A percentile compares a stretch with the other conserved stretches of the same genome.
phyloP scores from a whole-genome alignment of 1,284 basidiomycete species.

The Cutaneotrichosporon sp. region DNA sequence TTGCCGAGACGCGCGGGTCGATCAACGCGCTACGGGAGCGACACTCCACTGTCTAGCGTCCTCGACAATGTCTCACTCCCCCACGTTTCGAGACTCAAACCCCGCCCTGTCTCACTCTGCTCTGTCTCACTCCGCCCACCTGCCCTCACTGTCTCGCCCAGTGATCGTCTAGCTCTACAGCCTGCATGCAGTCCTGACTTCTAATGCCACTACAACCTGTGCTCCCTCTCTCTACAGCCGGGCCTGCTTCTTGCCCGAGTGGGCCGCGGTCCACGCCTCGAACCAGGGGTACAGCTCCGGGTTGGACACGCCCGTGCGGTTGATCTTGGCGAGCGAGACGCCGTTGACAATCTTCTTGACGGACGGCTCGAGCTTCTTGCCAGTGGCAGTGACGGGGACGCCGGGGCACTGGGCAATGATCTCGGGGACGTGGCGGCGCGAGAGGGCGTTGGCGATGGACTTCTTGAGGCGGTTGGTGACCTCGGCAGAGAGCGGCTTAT shows the following conservation, averaged over 20 bases:
- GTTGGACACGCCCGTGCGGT: conserved; percentile 23
- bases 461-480: conserved; percentile 33
- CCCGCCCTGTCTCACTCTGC: no score
- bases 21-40: no score
- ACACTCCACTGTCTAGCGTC: no score
- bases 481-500: conserved; percentile 17
- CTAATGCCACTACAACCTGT: not conserved
- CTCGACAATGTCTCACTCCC: no score
- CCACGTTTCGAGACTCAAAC: no score
- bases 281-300: conserved; percentile 23
- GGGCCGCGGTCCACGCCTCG: conserved; percentile 17
- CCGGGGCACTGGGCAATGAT: conserved; percentile 35
- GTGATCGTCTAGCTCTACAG: not conserved
- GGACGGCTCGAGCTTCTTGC: conserved; percentile 27
- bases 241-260: conserved; percentile 11
- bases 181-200: not conserved
- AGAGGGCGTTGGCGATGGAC: conserved; percentile 33
- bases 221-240: conserved; percentile 1
- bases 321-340: conserved; percentile 21
- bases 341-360: conserved; percentile 29
- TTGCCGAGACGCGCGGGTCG: no score
- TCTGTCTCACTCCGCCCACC: not conserved
- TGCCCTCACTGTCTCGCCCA: not conserved
- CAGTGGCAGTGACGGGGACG: conserved; percentile 23
- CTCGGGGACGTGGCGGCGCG: conserved; percentile 41